Conservation (phyloP, 352 stramenopile species). For the Pythium apleroticum region DNA sequence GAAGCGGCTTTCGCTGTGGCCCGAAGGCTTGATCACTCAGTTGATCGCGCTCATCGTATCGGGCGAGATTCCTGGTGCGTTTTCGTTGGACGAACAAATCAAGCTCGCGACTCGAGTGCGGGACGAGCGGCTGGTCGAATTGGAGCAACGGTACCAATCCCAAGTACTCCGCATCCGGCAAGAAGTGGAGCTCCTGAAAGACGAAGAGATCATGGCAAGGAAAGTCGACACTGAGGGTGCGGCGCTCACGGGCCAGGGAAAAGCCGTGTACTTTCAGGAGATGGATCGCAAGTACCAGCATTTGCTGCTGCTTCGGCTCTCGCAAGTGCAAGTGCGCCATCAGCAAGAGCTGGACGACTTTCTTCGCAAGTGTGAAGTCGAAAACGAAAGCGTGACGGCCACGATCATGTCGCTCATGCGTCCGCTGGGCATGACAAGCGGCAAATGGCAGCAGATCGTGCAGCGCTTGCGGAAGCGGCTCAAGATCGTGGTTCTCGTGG, state of each 20-base stretch:
- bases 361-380: constrained; percentile 53
- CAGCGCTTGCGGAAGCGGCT: constrained; percentile 52
- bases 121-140: constrained; percentile 58
- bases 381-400: constrained; percentile 66
- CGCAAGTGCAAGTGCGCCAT: constrained; percentile 46
- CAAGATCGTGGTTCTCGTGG: constrained; percentile 46
- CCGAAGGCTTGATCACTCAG: constrained; percentile 36
- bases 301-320: constrained; percentile 24
- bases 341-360: constrained; percentile 70
- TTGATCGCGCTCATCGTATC: constrained; percentile 49
- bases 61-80: constrained; percentile 57
- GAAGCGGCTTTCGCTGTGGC: constrained; percentile 45
- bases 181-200: constrained; percentile 31
- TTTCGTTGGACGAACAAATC: constrained; percentile 70
- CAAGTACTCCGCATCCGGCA: constrained; percentile 36
- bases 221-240: not conserved
- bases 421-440: constrained; percentile 63
- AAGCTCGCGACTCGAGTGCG: constrained; percentile 54
- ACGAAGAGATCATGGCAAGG: constrained; percentile 33
- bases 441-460: constrained; percentile 68
- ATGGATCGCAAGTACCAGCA: constrained; percentile 41
- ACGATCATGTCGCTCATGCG: constrained; percentile 79
- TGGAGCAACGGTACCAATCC: constrained; percentile 40
- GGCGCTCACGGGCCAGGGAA: constrained; percentile 22
- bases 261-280: constrained; percentile 38